Evolutionary conservation across 331 rosid genomes (phyloP), one percentile per base, ranked within the genome.

Genomic region (Acacia concinna): DNA sequence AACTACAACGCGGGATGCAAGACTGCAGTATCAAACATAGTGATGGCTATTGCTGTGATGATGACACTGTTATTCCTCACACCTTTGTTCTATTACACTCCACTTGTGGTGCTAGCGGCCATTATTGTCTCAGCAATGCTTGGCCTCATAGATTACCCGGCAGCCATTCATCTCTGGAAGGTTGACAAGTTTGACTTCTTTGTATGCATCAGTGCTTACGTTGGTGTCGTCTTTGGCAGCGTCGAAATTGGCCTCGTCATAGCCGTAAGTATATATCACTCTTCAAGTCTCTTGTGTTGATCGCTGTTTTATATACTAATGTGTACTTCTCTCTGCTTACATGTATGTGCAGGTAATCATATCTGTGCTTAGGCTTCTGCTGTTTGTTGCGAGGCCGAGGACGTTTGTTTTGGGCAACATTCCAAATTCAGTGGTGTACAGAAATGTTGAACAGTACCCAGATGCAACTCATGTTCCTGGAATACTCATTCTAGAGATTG

Each of bases 1-100:
- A 95, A 95, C 84, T 95, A 83, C 83, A 95, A 93, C 60, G 96
- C 99, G 3, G 99, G 99, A 17, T 95, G 99, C 94, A 91, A 93
- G 68, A 95, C 98, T 4, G 99, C 99, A 15, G 88, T 84, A 77
- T 93, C 99, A 3, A 95, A 95, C 89, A 81, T 95, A 4, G 87
- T 95, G 30, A 93, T 95, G 99, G 86, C 99, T 60, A 86, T 95
- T 11, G 94, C 92, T 23, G 91, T 95, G 20, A 95, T 95, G 99
- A 71, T 93, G 70, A 91, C 99, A 56, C 70, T 95, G 81, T 68
- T 95, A 67, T 95, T 95, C 83, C 79, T 95, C 60, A 93, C 97
- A 68, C 98, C 99, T 7, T 82, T 95, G 85, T 95, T 95, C 87
- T 87, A 93, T 74, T 95, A 93, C 89, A 95, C 99, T 79, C 98